Evolutionary conservation across 2,329 filamentous ascomycete genomes (phyloP).

Genomic region (Sporothrix luriei): DNA sequence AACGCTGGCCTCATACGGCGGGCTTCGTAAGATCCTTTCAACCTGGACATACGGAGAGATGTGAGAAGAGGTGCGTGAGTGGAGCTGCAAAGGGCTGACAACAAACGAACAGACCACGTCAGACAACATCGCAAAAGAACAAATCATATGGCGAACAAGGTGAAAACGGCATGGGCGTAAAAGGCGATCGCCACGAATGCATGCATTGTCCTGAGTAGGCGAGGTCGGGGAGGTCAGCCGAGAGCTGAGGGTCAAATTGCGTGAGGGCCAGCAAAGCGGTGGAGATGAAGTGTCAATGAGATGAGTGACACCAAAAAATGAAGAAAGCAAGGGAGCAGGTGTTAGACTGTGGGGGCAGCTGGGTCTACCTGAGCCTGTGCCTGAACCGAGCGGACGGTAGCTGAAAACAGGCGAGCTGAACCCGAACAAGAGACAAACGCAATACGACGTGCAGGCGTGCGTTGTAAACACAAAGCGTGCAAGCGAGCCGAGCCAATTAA

Average conservation of each 20-base stretch:
- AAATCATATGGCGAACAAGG: not conserved
- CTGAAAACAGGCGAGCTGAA: not conserved
- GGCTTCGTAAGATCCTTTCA: too few relatives aligned
- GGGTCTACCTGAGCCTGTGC: not conserved
- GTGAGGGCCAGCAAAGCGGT: not conserved
- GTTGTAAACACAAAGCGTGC: not conserved
- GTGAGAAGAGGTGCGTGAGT: slow-evolving; percentile 16
- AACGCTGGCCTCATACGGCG: slow-evolving; percentile 2
- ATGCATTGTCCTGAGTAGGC: not conserved
- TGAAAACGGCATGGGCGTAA: not conserved
- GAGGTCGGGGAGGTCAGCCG: slow-evolving; percentile 7
- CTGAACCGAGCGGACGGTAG: not conserved
- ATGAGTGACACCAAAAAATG: not conserved
- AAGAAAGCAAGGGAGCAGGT: not conserved
- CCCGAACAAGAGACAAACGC: not conserved
- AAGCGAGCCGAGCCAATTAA: not conserved
- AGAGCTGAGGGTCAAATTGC: not conserved
- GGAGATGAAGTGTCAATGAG: not conserved
- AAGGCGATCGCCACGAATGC: slow-evolving; percentile 7
- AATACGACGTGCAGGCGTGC: too few relatives aligned
- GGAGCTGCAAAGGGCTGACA: slow-evolving; percentile 3
- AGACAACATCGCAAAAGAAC: not conserved
- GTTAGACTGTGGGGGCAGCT: not conserved
- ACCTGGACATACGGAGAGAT: not conserved
- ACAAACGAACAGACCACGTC: not conserved